Percentiles rank a stretch among this genome's conserved stretches.
Evolutionary conservation across 2,329 filamentous ascomycete genomes (phyloP).

Genomic region (Ophiocordyceps polyrhachis-furcata): DNA sequence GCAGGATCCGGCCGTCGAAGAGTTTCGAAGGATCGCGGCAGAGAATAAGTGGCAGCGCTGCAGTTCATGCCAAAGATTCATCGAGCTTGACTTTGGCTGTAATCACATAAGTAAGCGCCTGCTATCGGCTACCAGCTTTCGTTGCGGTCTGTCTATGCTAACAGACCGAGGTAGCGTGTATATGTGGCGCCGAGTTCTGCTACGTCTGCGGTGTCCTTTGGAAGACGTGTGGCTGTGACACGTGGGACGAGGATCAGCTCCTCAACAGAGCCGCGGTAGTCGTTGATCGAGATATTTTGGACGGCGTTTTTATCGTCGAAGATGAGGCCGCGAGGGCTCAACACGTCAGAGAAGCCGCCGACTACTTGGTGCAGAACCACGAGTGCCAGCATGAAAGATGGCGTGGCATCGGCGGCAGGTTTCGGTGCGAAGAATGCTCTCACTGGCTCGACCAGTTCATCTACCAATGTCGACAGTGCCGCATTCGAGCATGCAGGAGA

Average conservation of each 20-base stretch:
- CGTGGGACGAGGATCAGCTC: conserved; percentile 17
- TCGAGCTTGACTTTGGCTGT: conserved; percentile 30
- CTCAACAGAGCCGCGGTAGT: no score
- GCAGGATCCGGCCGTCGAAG: conserved; percentile 17
- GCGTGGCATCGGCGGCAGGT: conserved; percentile 13
- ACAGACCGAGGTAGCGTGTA: conserved; percentile 17
- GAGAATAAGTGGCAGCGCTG: conserved; percentile 31
- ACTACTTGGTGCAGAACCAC: conserved; percentile 12
- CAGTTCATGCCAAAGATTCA: conserved; percentile 19
- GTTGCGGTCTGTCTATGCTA: no score
- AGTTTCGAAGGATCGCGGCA: conserved; percentile 19
- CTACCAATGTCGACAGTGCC: conserved; percentile 26
- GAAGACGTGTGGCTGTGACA: conserved; percentile 19
- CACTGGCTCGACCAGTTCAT: conserved; percentile 22
- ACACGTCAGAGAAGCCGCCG: background rate
- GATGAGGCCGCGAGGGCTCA: background rate
- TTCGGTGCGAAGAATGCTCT: conserved; percentile 24
- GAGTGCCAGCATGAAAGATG: conserved; percentile 20
- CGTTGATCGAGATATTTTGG: no score
- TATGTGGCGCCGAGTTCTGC: conserved; percentile 26
- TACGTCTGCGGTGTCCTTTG: conserved; percentile 24
- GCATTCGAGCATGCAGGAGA: conserved; percentile 23
- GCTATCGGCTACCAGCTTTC: no score
- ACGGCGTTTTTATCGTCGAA: no score
- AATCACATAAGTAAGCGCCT: conserved; percentile 39